Base-by-base conservation (phyloP, 345 rosid genomes). In the Salix viminalis region DNA sequence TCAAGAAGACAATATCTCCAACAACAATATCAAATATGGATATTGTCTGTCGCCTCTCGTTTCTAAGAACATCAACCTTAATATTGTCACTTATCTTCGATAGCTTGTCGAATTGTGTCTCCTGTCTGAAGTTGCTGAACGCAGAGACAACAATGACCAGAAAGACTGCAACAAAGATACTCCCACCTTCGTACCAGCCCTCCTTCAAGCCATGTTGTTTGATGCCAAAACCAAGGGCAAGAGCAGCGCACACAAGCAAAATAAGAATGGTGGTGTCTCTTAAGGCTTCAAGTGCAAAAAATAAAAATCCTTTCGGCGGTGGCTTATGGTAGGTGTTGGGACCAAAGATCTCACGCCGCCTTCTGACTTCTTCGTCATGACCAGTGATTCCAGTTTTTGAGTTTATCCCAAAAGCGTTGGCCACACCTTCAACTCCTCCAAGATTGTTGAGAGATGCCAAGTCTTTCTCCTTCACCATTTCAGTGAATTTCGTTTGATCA, bases 301-400 rank as follows among this genome's bases (percentile, higher is more conserved):
- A 85, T 60, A 88, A n/a, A 60, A 90, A 54, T 37, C 94, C 86
- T 64, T 90, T 88, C 8, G 90, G 87, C 34, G 91, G 91, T 23
- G 91, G 94, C 79, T 85, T 88, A 15, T 66, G 81, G 73, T 90
- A 90, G 41, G 89, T 89, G 76, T 90, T 90, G 6, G 86, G 73
- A 80, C 94, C 91, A 56, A 86, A 90, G 65, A 70, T 81, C 37
- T 84, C 79, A 16, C 77, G 85, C 13, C 89, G 83, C 56, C 66
- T 67, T 6, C 58, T 64, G 34, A 87, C 32, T 26, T 90, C 91
- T 67, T 77, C 66, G 19, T 81, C 87, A 58, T 77, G 80, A 60
- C 82, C 85, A 28, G 66, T 74, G 77, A 90, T 84, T 79, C 94
- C 94, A 36, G 72, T 76, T 70, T 85, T 79, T 32, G 77, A 28